A percentile compares a stretch with the other conserved stretches of the same genome.
These are phyloP conservation scores for Coccomyxa sp. DNA, from an alignment of 139 green algal species.

Conservation along the genomic window DNA sequence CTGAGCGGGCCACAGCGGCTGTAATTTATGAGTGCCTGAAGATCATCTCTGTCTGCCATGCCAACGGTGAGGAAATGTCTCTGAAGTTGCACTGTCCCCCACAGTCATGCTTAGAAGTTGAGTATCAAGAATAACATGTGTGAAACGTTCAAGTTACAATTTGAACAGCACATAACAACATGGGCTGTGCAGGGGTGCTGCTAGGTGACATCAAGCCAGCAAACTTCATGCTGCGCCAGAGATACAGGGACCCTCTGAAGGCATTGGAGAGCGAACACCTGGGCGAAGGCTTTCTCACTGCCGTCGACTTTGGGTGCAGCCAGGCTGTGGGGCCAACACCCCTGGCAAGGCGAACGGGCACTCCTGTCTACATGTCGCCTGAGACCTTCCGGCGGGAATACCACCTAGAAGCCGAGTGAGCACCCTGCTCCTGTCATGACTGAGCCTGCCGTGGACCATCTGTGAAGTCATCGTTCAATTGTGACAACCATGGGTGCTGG, in stretches of 20 bases:
- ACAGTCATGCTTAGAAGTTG: background rate
- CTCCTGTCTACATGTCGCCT: conserved; percentile 66
- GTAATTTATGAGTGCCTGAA: conserved; percentile 45
- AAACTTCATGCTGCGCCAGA: conserved; percentile 54
- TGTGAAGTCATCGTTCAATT: no score
- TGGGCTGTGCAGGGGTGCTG: conserved; percentile 31
- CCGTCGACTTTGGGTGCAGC: conserved; percentile 54
- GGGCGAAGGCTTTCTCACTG: conserved; percentile 18
- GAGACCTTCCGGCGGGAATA: conserved; percentile 58
- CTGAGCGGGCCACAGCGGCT: conserved; percentile 35
- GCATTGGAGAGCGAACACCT: conserved; percentile 18
- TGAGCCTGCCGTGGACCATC: background rate
- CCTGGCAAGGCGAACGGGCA: conserved; percentile 40
- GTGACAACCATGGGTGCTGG: no score
- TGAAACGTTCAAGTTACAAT: conserved; percentile 21
- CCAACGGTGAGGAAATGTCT: background rate
- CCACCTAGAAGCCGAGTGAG: conserved; percentile 41
- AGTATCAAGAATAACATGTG: background rate
- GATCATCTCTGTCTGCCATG: conserved; percentile 51
- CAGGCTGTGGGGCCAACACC: conserved; percentile 15
- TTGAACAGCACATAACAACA: conserved; percentile 33
- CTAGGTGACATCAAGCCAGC: conserved; percentile 65
- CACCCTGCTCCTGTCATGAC: background rate
- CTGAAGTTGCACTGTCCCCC: background rate
- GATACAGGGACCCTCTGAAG: conserved; percentile 7